Conservation (phyloP, 2,329 filamentous ascomycete genomes). For the Penicillium janthinellum region DNA sequence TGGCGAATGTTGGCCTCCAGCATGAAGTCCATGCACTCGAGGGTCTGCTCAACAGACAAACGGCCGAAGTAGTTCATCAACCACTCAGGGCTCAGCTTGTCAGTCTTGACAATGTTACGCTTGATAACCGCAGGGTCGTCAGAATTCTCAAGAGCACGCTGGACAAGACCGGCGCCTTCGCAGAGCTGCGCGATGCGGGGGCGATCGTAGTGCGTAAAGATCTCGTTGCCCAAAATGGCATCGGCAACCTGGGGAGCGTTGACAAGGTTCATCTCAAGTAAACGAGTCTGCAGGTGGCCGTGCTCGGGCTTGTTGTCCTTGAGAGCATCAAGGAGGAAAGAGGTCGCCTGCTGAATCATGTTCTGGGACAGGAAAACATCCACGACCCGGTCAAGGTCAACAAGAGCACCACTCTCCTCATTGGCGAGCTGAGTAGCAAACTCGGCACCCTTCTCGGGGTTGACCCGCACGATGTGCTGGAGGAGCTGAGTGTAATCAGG, state of each 20-base stretch:
- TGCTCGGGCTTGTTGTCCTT: slow-evolving; percentile 96
- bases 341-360: slow-evolving; percentile 96
- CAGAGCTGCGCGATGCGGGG: slow-evolving; percentile 84
- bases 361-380: slow-evolving; percentile 98
- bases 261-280: slow-evolving; percentile 96
- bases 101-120: slow-evolving; percentile 79
- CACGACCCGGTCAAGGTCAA: slow-evolving; percentile 91
- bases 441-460: slow-evolving; percentile 90
- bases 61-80: slow-evolving; percentile 89
- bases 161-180: slow-evolving; percentile 84
- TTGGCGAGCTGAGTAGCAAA: slow-evolving; percentile 93
- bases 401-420: slow-evolving; percentile 79
- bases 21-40: slow-evolving; percentile 96
- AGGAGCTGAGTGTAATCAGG: slow-evolving; percentile 94
- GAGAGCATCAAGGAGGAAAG: slow-evolving; percentile 94
- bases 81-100: slow-evolving; percentile 90
- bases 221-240: slow-evolving; percentile 95
- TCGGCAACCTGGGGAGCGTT: slow-evolving; percentile 97
- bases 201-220: slow-evolving; percentile 98
- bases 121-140: slow-evolving; percentile 89
- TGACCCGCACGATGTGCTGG: slow-evolving; percentile 87
- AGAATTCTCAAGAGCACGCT: slow-evolving; percentile 90
- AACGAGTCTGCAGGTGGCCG: slow-evolving; percentile 85
- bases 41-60: slow-evolving; percentile 89
- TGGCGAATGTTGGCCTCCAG: slow-evolving; percentile 94